phyloP scores from a whole-genome alignment of 75 land plant species.

The Isoetes taiwanensis region DNA sequence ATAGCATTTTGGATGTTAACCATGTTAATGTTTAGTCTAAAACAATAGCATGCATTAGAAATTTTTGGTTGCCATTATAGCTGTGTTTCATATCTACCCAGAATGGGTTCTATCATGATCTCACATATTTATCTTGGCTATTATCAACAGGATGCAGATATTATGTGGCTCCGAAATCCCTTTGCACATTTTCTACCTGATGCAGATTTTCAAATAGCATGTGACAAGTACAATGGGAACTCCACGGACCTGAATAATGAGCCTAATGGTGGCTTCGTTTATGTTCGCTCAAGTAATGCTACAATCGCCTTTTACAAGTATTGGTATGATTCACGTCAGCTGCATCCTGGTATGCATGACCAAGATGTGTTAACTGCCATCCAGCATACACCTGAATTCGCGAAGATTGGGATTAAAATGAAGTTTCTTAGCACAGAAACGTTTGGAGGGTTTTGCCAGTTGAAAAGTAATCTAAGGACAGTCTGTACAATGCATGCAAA shows the following conservation, averaged over 20 bases:
- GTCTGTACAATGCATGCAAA: conserved; percentile 82
- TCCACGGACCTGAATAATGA: conserved; percentile 37
- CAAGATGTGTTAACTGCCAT: conserved; percentile 78
- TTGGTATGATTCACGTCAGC: conserved; percentile 52
- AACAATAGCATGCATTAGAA: no score
- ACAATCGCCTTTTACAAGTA: conserved; percentile 69
- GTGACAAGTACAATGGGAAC: conserved; percentile 57
- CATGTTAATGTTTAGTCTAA: no score
- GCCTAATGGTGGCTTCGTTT: conserved; percentile 75
- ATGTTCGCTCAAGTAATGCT: conserved; percentile 55
- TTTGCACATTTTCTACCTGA: conserved; percentile 39
- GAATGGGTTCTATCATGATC: no score
- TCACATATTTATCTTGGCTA: no score
- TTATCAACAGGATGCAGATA: conserved; percentile 73
- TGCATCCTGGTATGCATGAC: conserved; percentile 57
- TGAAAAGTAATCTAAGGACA: conserved; percentile 16
- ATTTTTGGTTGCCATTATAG: no score
- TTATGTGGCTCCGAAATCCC: conserved; percentile 83
- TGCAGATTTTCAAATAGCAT: conserved; percentile 82
- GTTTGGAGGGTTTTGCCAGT: conserved; percentile 60
- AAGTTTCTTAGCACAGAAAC: conserved; percentile 35
- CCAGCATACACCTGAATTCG: conserved; percentile 39
- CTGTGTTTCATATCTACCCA: no score
- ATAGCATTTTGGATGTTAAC: no score
- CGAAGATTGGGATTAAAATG: conserved; percentile 34